Base-by-base conservation (phyloP, 305 asterid species). In the Solanum aculeatissimum region DNA sequence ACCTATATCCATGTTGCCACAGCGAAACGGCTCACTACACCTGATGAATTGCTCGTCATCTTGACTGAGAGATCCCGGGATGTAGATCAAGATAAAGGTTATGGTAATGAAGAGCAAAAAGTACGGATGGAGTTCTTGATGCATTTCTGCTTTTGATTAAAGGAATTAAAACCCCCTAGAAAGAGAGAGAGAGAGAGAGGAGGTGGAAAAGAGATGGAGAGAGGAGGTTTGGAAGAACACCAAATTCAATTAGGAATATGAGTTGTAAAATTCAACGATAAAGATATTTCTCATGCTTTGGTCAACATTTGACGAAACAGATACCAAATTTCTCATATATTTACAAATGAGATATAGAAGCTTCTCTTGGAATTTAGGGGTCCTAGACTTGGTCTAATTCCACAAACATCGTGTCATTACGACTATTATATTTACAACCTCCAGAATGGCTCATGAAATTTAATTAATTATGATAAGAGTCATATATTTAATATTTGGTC, bases 321-420 rank as follows among this genome's bases (percentile, higher is more conserved):
- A 35, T 27, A 55, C 29, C 69, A 19, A 21, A 78, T 7, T 47
- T 62, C 53, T 47, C 66, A 43, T 14, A 51, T 14, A 12, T 72
- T 86, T 83, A 83, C 70, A 57, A 85, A 77, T 69, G 43, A 54
- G 6, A 71, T 49, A 82, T 18, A 42, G 95, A 91, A 90, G 90
- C 91, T 93, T 91, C 94, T 80, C 68, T 66, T 87, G 89, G 91
- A 86, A 80, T 58, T 40, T 38, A 63, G 2, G 60, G 21, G 29
- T 72, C 53, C 84, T 80, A 70, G 90, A 84, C 88, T 79, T 47
- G 6, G 86, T 85, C 86, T 16, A 53, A 32, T 78, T 32, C 15
- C 21, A 27, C 47, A 78, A 77, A 53, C 9, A 78, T 14, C 47
- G 66, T 32, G 83, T 78, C 16, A 0, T 78, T 18, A 78, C 5